Base-by-base conservation (phyloP, 1,284 basidiomycete genomes). In the Ustilago vetiveriae region DNA sequence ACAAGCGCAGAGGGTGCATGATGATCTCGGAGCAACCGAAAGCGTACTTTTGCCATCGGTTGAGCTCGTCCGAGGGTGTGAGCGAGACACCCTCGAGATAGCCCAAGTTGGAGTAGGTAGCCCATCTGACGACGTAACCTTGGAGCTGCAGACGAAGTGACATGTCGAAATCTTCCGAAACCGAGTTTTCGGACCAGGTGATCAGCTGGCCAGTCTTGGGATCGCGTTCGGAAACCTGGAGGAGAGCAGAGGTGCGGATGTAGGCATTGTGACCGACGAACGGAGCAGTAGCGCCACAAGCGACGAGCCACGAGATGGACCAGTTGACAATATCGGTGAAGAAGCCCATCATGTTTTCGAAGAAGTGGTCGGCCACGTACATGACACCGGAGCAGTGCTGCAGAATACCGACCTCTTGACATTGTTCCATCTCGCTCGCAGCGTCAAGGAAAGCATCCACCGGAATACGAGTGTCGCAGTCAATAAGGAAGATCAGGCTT, bases 211-310 rank as follows among this genome's bases (percentile, higher is more conserved):
- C 86, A 70, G 90, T 89, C 23, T 85, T 87, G 8, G 83, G 80
- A 68, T 92, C 90, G 38, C 89, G 56, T 21, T 59, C 56, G 10
- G 89, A 86, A 3, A 88, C 89, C 57, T 92, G 91, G 78, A 92
- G 91, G 4, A 92, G 83, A 3, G 91, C 91, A 9, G 86, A 86
- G 90, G 91, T 93, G n/a, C 91, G 87, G 29, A 93, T 84, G 84
- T 92, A 93, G 5, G 91, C 91, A 62, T 93, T 92, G 82, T 93
- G 91, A 0, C 91, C 91, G 59, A 92, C 90, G 75, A 92, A 92
- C 2, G 91, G 90, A 2, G 91, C 82, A 1, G 65, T 37, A 35
- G 64, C 66, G 13, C 69, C 50, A 40, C 35, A 43, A 11, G 70
- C 66, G 4, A 72, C 88, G 21, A 87, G 84, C 72, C 87, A 84